Evolutionary conservation across 441 rosid genomes (phyloP).

Genomic region (Populus hybrid): DNA sequence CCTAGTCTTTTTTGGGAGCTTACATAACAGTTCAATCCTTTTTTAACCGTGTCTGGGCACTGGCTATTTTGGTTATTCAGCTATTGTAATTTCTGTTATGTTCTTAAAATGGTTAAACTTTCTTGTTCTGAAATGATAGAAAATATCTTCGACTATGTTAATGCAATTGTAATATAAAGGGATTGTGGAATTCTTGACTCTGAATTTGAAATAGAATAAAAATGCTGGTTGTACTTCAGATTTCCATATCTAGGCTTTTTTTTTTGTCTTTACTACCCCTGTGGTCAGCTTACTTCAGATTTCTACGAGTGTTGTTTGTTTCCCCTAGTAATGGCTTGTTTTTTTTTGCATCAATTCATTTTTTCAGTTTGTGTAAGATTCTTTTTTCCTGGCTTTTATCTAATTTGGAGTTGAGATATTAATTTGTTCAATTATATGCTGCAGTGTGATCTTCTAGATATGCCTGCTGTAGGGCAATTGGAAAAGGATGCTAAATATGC

Average conservation of each 20-base stretch:
- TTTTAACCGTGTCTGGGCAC: not conserved
- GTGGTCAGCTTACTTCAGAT: too few relatives aligned
- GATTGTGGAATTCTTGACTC: not conserved
- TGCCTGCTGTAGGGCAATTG: conserved; percentile 83
- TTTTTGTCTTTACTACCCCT: too few relatives aligned
- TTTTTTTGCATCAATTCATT: not conserved
- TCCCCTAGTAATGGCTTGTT: too few relatives aligned
- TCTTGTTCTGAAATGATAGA: not conserved
- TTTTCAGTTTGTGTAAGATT: not conserved
- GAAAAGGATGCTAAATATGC: conserved; percentile 78
- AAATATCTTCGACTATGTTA: too few relatives aligned
- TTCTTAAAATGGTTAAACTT: not conserved
- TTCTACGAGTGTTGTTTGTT: too few relatives aligned
- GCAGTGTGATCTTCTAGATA: conserved; percentile 92
- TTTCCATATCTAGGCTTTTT: not conserved
- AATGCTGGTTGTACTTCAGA: not conserved
- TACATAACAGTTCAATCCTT: not conserved
- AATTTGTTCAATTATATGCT: conserved; percentile 19
- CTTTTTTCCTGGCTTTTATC: not conserved
- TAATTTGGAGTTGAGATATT: conserved; percentile 7
- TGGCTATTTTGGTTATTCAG: not conserved
- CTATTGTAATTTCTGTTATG: not conserved
- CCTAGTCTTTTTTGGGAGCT: not conserved
- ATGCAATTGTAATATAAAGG: not conserved
- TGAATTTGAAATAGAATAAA: not conserved